Evolutionary conservation across 2,329 filamentous ascomycete species (phyloP).

Genomic region (Hymenoscyphus fructigenus): DNA sequence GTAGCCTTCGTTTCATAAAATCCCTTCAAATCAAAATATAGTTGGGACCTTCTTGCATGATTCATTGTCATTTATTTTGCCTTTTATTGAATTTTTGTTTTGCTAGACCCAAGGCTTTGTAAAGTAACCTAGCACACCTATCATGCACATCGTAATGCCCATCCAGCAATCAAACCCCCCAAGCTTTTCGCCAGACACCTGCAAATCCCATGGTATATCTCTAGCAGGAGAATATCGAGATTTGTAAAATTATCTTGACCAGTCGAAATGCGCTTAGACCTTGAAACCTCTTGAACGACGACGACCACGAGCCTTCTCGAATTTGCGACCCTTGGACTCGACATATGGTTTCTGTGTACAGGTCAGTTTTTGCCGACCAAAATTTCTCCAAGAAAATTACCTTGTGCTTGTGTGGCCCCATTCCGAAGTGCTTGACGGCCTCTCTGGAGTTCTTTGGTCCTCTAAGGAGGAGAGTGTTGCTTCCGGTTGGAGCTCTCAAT

Average conservation of each 20-base stretch:
- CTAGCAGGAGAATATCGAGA: constrained; percentile 25
- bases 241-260: constrained; percentile 22
- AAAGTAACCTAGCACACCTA: not conserved
- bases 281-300: constrained; percentile 99
- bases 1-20: not conserved
- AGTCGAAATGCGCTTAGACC: constrained; percentile 67
- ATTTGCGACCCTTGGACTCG: constrained; percentile 99
- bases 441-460: constrained; percentile 98
- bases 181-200: constrained; percentile 12
- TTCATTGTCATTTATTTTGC: constrained; percentile 10
- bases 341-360: constrained; percentile 81
- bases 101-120: constrained; percentile 1
- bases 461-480: constrained; percentile 95
- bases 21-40: not conserved
- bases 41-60: constrained; percentile 38
- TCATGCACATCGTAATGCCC: constrained; percentile 3
- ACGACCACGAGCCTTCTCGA: constrained; percentile 98
- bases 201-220: constrained; percentile 12
- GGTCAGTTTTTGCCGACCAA: constrained; percentile 36
- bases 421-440: constrained; percentile 98
- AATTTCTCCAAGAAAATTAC: constrained; percentile 50
- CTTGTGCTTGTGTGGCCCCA: constrained; percentile 98
- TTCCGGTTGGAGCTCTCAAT: constrained; percentile 88
- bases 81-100: constrained; percentile 3
- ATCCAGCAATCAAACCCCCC: constrained; percentile 11